phyloP scores from a whole-genome alignment of 768 basidiomycete genomes.

The Auriculariales sp. region DNA sequence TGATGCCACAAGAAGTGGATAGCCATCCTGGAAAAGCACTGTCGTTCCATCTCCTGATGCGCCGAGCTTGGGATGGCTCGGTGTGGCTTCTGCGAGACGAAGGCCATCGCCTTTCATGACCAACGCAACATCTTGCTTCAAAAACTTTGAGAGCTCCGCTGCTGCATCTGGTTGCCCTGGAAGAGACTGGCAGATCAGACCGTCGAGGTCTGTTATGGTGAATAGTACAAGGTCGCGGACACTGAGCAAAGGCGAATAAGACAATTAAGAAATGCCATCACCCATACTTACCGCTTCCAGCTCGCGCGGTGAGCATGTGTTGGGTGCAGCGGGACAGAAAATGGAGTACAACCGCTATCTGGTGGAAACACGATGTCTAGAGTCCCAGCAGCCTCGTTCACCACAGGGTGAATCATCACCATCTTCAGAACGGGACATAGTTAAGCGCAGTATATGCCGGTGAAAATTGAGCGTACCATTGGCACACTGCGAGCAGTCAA shows the following conservation, averaged over 20 bases:
- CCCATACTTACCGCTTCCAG: constrained; percentile 42
- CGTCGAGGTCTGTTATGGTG: constrained; percentile 36
- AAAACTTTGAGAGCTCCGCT: constrained; percentile 41
- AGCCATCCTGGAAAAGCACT: constrained; percentile 47
- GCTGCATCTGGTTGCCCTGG: constrained; percentile 28
- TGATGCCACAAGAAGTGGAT: constrained; percentile 51
- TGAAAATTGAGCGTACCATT: constrained; percentile 27
- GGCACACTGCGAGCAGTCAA: constrained; percentile 54
- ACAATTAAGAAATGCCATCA: constrained; percentile 3
- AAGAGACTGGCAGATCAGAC: constrained; percentile 43
- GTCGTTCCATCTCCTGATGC: constrained; percentile 23
- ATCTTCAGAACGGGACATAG: constrained; percentile 27
- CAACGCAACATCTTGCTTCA: constrained; percentile 46
- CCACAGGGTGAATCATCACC: constrained; percentile 46
- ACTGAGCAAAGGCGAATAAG: constrained; percentile 17
- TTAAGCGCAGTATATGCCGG: not conserved
- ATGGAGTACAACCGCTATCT: constrained; percentile 39
- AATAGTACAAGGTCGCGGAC: constrained; percentile 40
- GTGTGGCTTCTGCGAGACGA: constrained; percentile 36
- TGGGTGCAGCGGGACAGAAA: constrained; percentile 46
- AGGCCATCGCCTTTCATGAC: constrained; percentile 48
- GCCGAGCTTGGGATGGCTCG: constrained; percentile 44
- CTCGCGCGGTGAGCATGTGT: constrained; percentile 27
- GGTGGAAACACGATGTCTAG: constrained; percentile 47
- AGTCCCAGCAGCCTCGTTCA: constrained; percentile 33